Evolutionary conservation across 345 rosid species (phyloP), one percentile per base, ranked within the genome.

Genomic region (Bretschneidera sinensis): DNA sequence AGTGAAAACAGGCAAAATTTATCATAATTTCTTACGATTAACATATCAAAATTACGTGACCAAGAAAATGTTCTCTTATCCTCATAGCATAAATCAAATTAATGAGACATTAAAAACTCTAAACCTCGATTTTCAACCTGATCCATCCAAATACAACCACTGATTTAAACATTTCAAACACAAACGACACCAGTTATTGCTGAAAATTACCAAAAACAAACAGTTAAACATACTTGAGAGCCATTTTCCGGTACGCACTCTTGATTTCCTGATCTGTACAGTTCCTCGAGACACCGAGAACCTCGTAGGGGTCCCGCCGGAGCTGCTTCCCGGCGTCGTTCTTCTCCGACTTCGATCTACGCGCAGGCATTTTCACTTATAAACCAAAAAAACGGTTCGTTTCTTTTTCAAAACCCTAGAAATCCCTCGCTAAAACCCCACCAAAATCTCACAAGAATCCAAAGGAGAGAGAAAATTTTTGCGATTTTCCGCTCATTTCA

Each of bases 251-350:
- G 62, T 86, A 91, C 1, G 96, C 96, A 73, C 74, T 76, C 79
- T 95, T 95, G 58, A 91, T 88, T 75, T 95, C 97, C 72, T 91
- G 96, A 74, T 95, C 97, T 39, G 97, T 83, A 20, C 89, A 78
- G 88, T 74, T 85, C 75, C 71, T 77, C 25, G 85, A 71, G 68
- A 94, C 77, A 20, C 85, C 87, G 20, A 94, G 91, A 23, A 88
- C 92, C 68, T 91, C 97, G 69, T 91, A 94, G 15, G 96, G 96
- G 74, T 91, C 97, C 55, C 97, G 89, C 59, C 95, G 82, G 67
- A 75, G 81, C 78, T 83, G 92, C 84, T 79, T 77, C 62, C 68
- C 81, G 18, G 73, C 83, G 60, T 84, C 89, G 55, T 71, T 71
- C 68, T 77, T 85, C 84, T 84, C 98, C 78, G 89, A 77, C 76